These are phyloP conservation scores for Trifolium pratense DNA, from an alignment of 306 rosid species.

Conservation along the genomic window DNA sequence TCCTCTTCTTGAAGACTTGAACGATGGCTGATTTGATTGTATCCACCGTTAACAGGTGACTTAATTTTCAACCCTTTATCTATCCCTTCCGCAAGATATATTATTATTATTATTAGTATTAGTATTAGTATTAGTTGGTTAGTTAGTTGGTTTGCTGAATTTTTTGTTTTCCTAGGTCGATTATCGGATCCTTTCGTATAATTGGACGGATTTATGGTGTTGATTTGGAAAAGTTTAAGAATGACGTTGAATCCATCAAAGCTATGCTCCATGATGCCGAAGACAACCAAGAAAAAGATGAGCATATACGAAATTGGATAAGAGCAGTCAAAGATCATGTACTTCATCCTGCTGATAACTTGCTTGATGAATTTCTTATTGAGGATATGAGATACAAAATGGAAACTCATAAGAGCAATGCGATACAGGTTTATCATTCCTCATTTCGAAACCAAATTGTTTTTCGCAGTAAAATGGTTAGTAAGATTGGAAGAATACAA, in stretches of 20 bases:
- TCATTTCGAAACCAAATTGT: no score
- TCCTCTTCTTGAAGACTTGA: no score
- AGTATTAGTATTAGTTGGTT: no score
- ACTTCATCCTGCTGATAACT: not conserved
- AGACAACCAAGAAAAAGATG: not conserved
- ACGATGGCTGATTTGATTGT: no score
- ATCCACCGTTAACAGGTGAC: no score
- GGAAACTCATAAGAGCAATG: no score
- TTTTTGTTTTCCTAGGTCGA: not conserved
- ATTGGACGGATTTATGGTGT: slow-evolving; percentile 26
- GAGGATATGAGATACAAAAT: not conserved
- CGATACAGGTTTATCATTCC: no score
- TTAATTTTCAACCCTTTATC: no score
- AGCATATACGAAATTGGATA: not conserved
- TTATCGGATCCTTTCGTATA: not conserved
- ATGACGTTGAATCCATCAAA: not conserved
- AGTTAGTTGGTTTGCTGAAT: not conserved
- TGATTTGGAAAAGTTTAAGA: not conserved
- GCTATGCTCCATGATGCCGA: slow-evolving; percentile 31
- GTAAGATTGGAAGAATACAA: no score
- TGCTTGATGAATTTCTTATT: not conserved
- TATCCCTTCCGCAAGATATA: no score
- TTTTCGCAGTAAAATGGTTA: no score
- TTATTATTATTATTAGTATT: no score
- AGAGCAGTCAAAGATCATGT: not conserved